Base-by-base conservation (phyloP, 2,329 filamentous ascomycete genomes). In the Colletotrichum aenigma region DNA sequence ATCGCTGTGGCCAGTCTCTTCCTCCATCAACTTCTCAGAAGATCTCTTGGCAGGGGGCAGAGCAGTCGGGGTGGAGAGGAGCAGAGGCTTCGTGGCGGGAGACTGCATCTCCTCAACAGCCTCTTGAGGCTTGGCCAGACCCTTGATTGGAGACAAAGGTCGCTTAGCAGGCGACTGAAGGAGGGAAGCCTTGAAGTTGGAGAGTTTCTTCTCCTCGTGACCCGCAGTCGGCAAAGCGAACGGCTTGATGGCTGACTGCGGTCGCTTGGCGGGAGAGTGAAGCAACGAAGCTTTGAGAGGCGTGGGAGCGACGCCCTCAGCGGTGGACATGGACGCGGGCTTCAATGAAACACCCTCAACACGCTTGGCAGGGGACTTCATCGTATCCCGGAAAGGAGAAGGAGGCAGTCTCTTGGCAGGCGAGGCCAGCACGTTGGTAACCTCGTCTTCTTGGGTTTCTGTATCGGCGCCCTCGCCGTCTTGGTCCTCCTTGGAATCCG, bases 291-390 rank as follows among this genome's bases (percentile, higher is more conserved):
- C 77, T 77, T 86, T 88, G 78, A 84, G 83, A 7, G 85, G 82
- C n/a, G 84, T 82, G 8, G 74, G 64, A 34, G 71, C n/a, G 12
- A 32, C 58, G 9, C 32, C 60, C 34, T 78, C 75, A 10, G 32
- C 60, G 3, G 73, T 21, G 6, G 80, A 70, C 66, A 83, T 78
- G n/a, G 85, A 83, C 8, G 81, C 82, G 16, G 80, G 74, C 60
- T 74, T 74, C 79, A 76, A 76, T 80, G 64, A 79, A 30, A 84
- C 81, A 2, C 83, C 76, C 4, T 90, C 95, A 60, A 86, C 80
- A 43, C 86, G 85, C 80, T 90, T 91, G 2, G 91, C 89, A 0
- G 91, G 91, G 3, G 89, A 90, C 76, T 87, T 90, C 81, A 92
- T 84, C 1, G 87, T 83, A 28, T 91, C 91, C 79, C 89, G 92